These are phyloP conservation scores for Mycosarcoma maydis DNA, from an alignment of 1,284 basidiomycete genomes.

Conservation along the genomic window DNA sequence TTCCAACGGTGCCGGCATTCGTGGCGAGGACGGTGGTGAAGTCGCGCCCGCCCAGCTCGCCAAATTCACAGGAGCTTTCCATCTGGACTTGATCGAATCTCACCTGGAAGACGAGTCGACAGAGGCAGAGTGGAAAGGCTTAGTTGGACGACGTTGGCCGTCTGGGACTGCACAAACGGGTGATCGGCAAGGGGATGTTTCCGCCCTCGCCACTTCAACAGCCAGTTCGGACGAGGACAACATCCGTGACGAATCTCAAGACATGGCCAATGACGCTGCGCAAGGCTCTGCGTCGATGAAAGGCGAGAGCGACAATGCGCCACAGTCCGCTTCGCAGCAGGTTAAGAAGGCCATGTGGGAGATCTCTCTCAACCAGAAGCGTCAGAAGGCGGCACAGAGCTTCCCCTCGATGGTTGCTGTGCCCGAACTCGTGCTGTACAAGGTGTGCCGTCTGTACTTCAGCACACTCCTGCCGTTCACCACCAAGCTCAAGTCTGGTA, in stretches of 20 bases:
- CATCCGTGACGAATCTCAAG: not conserved
- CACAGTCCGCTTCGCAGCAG: constrained; percentile 6
- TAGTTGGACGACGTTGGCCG: constrained; percentile 35
- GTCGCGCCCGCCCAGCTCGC: constrained; percentile 25
- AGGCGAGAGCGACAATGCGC: not conserved
- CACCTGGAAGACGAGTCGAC: constrained; percentile 37
- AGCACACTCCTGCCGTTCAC: constrained; percentile 48
- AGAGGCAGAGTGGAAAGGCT: constrained; percentile 32
- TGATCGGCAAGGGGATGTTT: constrained; percentile 11
- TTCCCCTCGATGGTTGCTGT: constrained; percentile 48
- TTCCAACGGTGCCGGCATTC: constrained; percentile 35
- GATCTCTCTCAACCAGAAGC: constrained; percentile 40
- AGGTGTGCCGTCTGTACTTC: constrained; percentile 49
- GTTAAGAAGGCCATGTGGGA: constrained; percentile 42
- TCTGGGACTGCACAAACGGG: constrained; percentile 13
- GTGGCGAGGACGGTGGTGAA: constrained; percentile 27
- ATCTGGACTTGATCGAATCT: constrained; percentile 40
- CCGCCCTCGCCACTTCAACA: constrained; percentile 2
- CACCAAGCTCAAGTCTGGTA: constrained; percentile 45
- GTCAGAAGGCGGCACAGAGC: constrained; percentile 36
- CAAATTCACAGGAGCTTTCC: constrained; percentile 44
- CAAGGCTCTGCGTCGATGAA: constrained; percentile 6
- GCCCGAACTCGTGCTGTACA: constrained; percentile 48
- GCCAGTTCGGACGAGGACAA: constrained; percentile 21
- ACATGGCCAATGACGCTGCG: not conserved